Percentiles rank a stretch among this genome's conserved stretches.
phyloP scores from a whole-genome alignment of 176 grass and related monocot species.

The sorghum (Sorghum bicolor) region Sorghum_bicolor_NCBIv3 NC_012871.2:5473501-5474000 shows the following conservation, averaged over 20 bases:
- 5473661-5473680: not conserved
- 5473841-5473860: slow-evolving; percentile 27
- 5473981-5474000: slow-evolving; percentile 88
- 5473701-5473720: not conserved
- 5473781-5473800: not conserved
- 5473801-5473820: not conserved
- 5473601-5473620: not conserved
- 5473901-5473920: slow-evolving; percentile 53
- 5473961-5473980: slow-evolving; percentile 79
- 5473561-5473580: not conserved
- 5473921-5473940: slow-evolving; percentile 71
- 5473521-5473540: not conserved
- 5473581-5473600: not conserved
- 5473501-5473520: not conserved
- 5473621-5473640: not conserved
- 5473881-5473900: too few species aligned
- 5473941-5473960: slow-evolving; percentile 86
- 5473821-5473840: not conserved
- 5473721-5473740: not conserved
- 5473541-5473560: not conserved
- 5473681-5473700: not conserved
- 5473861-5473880: slow-evolving; percentile 20
- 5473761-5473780: not conserved
- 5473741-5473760: not conserved
- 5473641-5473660: not conserved